phyloP scores from a whole-genome alignment of 176 grass and related monocot genomes.

The Zoysia pacifica region DNA sequence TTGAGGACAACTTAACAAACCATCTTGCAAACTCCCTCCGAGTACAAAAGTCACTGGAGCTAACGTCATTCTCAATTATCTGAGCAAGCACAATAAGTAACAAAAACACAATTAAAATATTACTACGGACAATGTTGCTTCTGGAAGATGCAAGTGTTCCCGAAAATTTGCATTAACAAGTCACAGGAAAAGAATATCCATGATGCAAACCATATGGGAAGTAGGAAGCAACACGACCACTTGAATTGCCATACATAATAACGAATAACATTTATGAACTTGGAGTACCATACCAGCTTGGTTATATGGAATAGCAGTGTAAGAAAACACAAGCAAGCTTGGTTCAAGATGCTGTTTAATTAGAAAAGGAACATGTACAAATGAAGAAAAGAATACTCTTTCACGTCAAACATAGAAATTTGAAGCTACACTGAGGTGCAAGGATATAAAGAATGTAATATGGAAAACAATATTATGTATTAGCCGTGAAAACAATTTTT shows the following conservation, averaged over 20 bases:
- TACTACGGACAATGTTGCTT: background rate
- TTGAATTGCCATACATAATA: background rate
- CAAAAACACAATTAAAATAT: constrained; percentile 17
- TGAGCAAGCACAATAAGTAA: constrained; percentile 35
- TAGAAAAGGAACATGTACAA: background rate
- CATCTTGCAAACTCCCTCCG: constrained; percentile 92
- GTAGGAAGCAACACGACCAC: constrained; percentile 5
- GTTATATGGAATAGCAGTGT: background rate
- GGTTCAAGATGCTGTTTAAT: constrained; percentile 6
- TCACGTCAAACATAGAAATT: background rate
- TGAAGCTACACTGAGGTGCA: background rate
- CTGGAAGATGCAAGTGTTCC: background rate
- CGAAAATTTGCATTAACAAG: background rate
- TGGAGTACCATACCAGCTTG: background rate
- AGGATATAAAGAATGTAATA: background rate
- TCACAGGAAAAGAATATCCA: background rate
- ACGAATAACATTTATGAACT: background rate
- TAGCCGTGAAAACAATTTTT: background rate
- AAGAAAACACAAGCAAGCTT: background rate
- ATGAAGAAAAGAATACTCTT: constrained; percentile 15
- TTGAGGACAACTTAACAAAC: constrained; percentile 79
- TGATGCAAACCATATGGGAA: constrained; percentile 7
- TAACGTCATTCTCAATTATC: constrained; percentile 87
- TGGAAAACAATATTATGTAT: background rate
- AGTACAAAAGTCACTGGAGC: constrained; percentile 69